Evolutionary conservation across 371 early-diverging fungal genomes (phyloP).

Genomic region (Aphelidium insulamus): DNA sequence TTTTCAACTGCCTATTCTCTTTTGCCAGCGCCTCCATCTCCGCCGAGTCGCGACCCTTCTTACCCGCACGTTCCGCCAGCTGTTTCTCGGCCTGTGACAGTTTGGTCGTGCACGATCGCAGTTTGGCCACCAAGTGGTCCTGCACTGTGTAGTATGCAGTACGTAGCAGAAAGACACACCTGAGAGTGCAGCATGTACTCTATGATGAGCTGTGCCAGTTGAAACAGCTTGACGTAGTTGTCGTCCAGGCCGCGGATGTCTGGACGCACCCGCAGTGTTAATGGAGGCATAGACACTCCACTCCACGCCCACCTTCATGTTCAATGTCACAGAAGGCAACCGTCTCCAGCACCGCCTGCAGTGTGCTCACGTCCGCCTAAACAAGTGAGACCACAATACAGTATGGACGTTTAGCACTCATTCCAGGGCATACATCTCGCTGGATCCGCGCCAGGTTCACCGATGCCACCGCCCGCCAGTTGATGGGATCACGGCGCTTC

Average conservation of each 20-base stretch:
- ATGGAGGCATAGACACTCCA: not conserved
- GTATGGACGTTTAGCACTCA: not conserved
- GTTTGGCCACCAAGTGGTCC: not conserved
- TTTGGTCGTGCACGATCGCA: not conserved
- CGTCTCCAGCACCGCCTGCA: constrained; percentile 24
- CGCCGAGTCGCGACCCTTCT: not conserved
- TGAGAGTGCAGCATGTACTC: constrained; percentile 24
- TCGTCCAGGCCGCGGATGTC: constrained; percentile 19
- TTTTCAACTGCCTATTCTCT: constrained; percentile 14
- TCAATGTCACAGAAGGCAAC: constrained; percentile 23
- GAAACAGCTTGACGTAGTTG: constrained; percentile 21
- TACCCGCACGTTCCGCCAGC: constrained; percentile 1
- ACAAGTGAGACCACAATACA: too few species aligned
- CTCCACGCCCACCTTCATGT: constrained; percentile 14
- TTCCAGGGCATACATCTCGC: constrained; percentile 9
- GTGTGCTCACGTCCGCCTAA: constrained; percentile 15
- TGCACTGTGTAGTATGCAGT: not conserved
- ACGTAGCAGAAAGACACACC: constrained; percentile 2
- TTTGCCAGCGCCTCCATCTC: constrained; percentile 11
- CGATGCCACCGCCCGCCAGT: constrained; percentile 19
- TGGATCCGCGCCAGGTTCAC: constrained; percentile 13
- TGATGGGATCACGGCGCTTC: constrained; percentile 13
- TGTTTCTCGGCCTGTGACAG: constrained; percentile 1
- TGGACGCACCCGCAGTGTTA: not conserved
- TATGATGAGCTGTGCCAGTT: constrained; percentile 22